A percentile compares a stretch with the other conserved stretches of the same genome.
These are phyloP conservation scores for Lachnellula suecica DNA, from an alignment of 2,329 filamentous ascomycete species.

Conservation along the genomic window DNA sequence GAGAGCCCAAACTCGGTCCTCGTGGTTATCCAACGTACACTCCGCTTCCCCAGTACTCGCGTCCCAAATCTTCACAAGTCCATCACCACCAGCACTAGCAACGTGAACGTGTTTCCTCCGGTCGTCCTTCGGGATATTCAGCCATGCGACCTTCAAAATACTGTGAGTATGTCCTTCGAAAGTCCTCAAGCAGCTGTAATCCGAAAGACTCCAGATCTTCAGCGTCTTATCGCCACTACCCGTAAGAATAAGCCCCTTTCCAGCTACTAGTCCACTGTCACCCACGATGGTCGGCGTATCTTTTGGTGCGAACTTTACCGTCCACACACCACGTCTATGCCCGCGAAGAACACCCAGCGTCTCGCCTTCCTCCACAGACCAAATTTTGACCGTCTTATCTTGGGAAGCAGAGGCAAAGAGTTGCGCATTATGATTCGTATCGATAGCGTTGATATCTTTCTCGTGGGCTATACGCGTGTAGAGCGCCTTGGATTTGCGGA, in stretches of 20 bases:
- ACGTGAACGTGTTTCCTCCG: constrained; percentile 66
- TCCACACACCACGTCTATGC: constrained; percentile 95
- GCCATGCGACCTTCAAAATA: constrained; percentile 90
- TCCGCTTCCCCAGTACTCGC: constrained; percentile 80
- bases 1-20: constrained; percentile 91
- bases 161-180: constrained; percentile 97
- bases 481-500: constrained; percentile 64
- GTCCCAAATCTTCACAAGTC: constrained; percentile 96
- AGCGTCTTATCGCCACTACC: constrained; percentile 95
- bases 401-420: constrained; percentile 95
- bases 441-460: constrained; percentile 96
- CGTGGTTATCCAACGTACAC: constrained; percentile 93
- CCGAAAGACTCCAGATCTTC: constrained; percentile 89
- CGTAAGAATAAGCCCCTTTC: constrained; percentile 81
- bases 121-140: constrained; percentile 55
- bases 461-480: constrained; percentile 97
- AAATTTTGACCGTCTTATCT: constrained; percentile 96
- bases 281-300: constrained; percentile 72
- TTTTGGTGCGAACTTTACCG: constrained; percentile 82
- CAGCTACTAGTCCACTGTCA: constrained; percentile 69
- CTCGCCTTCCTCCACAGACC: constrained; percentile 86
- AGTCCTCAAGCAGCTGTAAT: constrained; percentile 89
- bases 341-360: constrained; percentile 88
- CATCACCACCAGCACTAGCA: constrained; percentile 87
- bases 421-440: constrained; percentile 70